phyloP scores from a whole-genome alignment of 2,329 filamentous ascomycete genomes.

The Aspergillus transmontanensis region DNA sequence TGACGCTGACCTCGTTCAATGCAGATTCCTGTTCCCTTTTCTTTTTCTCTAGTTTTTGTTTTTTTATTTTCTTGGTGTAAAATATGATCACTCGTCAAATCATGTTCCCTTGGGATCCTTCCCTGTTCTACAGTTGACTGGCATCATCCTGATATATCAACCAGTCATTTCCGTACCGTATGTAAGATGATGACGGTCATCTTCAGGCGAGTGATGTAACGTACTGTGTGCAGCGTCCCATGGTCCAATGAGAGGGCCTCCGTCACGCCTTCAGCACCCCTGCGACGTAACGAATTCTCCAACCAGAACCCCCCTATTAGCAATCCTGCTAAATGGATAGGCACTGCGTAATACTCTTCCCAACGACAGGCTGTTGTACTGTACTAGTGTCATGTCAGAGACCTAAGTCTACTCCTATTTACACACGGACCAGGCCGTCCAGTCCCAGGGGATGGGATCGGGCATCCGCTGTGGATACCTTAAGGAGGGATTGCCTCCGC shows the following conservation, averaged over 20 bases:
- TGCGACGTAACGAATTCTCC: background rate
- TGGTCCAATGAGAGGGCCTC: background rate
- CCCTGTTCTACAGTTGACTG: background rate
- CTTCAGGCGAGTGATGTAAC: background rate
- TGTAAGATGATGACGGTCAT: background rate
- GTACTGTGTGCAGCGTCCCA: background rate
- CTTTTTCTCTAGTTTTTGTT: background rate
- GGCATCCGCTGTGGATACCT: slow-evolving; percentile 3
- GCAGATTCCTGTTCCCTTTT: background rate
- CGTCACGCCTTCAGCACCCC: background rate
- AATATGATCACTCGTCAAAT: background rate
- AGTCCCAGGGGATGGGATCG: slow-evolving; percentile 4
- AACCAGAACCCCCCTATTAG: slow-evolving; percentile 5
- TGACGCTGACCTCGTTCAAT: background rate
- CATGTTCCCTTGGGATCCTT: background rate
- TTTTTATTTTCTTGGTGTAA: background rate
- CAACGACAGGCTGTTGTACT: background rate
- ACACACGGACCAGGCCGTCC: slow-evolving; percentile 1
- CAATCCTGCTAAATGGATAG: background rate
- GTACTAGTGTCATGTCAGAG: background rate
- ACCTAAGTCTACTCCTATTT: background rate
- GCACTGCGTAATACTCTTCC: background rate
- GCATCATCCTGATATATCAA: background rate
- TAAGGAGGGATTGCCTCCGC: background rate
- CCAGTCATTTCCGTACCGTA: background rate